Conservation (phyloP, 768 basidiomycete species). For the Russula olivacea region DNA sequence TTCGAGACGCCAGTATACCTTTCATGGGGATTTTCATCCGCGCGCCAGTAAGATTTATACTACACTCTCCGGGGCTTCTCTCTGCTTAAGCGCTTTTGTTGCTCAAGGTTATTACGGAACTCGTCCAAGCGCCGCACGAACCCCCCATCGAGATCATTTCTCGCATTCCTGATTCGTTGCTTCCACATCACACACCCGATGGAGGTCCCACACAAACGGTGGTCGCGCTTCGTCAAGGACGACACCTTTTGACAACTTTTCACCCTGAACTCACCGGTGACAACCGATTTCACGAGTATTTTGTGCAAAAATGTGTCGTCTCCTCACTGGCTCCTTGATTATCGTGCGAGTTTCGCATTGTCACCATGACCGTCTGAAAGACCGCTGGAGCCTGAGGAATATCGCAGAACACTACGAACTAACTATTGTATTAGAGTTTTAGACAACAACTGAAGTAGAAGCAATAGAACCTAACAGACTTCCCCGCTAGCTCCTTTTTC, state of each 20-base stretch:
- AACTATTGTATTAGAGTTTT: background rate
- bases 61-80: background rate
- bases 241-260: constrained; percentile 82
- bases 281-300: constrained; percentile 86
- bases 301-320: constrained; percentile 68
- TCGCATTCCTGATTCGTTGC: constrained; percentile 51
- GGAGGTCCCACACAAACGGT: constrained; percentile 52
- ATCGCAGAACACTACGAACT: background rate
- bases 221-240: constrained; percentile 82
- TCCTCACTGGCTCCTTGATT: constrained; percentile 21
- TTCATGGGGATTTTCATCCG: constrained; percentile 91
- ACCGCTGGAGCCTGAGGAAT: too few species aligned
- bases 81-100: background rate
- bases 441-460: background rate
- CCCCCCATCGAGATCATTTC: constrained; percentile 66
- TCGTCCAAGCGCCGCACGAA: constrained; percentile 43
- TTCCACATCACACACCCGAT: constrained; percentile 35
- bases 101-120: constrained; percentile 54
- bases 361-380: background rate
- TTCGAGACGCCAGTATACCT: constrained; percentile 52
- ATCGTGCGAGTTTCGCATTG: too few species aligned
- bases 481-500: background rate
- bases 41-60: constrained; percentile 57
- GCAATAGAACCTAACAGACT: background rate
- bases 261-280: constrained; percentile 92